phyloP scores from a whole-genome alignment of 805 yeast species.

The Geotrichum ghanense region DNA sequence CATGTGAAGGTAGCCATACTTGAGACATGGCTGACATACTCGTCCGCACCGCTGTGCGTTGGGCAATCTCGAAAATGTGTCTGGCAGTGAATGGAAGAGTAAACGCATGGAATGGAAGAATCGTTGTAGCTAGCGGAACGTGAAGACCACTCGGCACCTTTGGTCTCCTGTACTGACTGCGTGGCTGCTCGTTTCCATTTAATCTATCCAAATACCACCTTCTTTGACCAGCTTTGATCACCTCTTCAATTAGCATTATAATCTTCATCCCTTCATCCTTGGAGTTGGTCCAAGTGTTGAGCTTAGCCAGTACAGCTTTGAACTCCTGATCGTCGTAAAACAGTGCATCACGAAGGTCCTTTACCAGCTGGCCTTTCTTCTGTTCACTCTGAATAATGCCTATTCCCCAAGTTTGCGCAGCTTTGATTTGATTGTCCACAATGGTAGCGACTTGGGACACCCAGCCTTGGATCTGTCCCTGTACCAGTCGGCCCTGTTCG shows the following conservation, averaged over 20 bases:
- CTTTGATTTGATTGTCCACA: constrained; percentile 17
- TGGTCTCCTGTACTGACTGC: constrained; percentile 13
- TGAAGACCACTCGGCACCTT: constrained; percentile 17
- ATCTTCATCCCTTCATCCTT: constrained; percentile 20
- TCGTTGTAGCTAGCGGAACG: constrained; percentile 21
- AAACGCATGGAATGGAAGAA: constrained; percentile 25
- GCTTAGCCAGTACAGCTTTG: constrained; percentile 5
- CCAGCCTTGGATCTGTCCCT: constrained; percentile 19
- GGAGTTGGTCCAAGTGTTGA: constrained; percentile 2
- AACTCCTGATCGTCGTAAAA: constrained; percentile 9
- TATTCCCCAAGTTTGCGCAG: constrained; percentile 19
- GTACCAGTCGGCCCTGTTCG: constrained; percentile 14
- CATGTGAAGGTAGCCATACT: constrained; percentile 20
- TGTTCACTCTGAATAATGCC: constrained; percentile 13
- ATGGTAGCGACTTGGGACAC: constrained; percentile 14
- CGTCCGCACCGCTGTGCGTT: constrained; percentile 18
- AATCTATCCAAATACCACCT: constrained; percentile 17
- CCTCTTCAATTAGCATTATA: constrained; percentile 17
- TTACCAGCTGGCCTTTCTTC: constrained; percentile 6
- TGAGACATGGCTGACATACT: constrained; percentile 16
- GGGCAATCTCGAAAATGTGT: constrained; percentile 19
- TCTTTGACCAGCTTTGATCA: constrained; percentile 16
- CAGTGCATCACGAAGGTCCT: constrained; percentile 7
- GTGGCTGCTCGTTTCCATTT: constrained; percentile 2
- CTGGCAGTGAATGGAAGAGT: constrained; percentile 19